Base-by-base conservation (phyloP, 495 filamentous ascomycete species). In the Aspergillus diversus region DNA sequence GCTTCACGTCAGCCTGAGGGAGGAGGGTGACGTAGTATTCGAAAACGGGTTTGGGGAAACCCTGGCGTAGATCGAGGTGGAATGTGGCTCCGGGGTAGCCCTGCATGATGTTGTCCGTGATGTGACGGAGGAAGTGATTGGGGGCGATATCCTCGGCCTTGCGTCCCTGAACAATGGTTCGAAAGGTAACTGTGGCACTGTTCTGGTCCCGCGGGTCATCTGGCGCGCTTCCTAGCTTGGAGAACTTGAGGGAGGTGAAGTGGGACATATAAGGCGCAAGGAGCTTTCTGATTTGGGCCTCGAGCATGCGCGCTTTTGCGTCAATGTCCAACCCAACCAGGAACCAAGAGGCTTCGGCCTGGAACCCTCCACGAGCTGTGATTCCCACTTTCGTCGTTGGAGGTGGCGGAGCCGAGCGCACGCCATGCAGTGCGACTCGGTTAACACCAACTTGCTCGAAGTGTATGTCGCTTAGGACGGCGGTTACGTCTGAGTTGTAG, bases 401-500 rank as follows among this genome's bases (percentile, higher is more conserved):
- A 11, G 83, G 83, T 11, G 83, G 81, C 9, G 79, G 77, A 46
- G 52, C 58, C 13, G 77, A 78, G 55, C 66, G 75, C 15, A 81
- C 70, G 5, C 81, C 80, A n/a, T 73, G 72, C 7, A 86, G 58
- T 5, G 65, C 69, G 4, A 85, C 83, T 6, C 80, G 63, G 61
- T 70, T 68, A 27, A 31, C 34, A 33, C 63, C 64, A 12, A 63
- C 12, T 57, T 71, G 65, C 49, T 79, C 75, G 53, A 88, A 77
- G 21, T 76, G 66, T 54, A 86, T 75, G 37, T 81, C 68, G 33
- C 73, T 73, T 31, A 88, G 68, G 34, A 83, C 64, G 3, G 84
- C 84, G 2, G 77, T 84, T 49, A 88, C 84, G 68, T 86, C 83
- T 3, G 76, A 80, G 74, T 87, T 84, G 57, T 80, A 80, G 64